These are phyloP conservation scores for Penicillium taxi DNA, from an alignment of 495 filamentous ascomycete species.

Conservation along the genomic window DNA sequence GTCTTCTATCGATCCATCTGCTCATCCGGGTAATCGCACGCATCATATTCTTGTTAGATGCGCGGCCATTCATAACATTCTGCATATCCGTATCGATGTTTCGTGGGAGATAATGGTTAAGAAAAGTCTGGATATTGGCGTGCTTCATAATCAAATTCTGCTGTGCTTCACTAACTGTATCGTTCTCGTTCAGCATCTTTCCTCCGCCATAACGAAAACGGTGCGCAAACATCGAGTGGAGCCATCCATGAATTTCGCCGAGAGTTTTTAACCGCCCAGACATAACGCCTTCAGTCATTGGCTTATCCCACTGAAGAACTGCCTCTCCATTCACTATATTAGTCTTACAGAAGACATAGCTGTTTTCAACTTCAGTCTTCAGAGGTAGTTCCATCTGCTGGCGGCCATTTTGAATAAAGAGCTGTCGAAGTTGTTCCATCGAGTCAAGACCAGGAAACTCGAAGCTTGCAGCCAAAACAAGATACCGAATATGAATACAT, in stretches of 20 bases:
- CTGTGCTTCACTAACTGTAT: conserved; percentile 28
- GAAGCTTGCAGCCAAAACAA: conserved; percentile 14
- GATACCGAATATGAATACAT: conserved; percentile 14
- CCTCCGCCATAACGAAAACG: conserved; percentile 16
- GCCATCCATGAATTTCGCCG: conserved; percentile 19
- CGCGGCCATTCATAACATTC: conserved; percentile 21
- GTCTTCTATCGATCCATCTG: conserved; percentile 28
- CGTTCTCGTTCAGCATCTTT: conserved; percentile 17
- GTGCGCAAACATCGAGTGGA: conserved; percentile 16
- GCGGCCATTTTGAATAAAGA: conserved; percentile 8
- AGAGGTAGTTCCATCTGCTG: conserved; percentile 12
- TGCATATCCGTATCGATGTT: conserved; percentile 27
- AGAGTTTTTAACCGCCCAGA: conserved; percentile 14
- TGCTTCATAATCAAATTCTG: conserved; percentile 35
- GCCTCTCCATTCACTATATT: conserved; percentile 2
- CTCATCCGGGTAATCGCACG: conserved; percentile 26
- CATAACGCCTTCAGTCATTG: conserved; percentile 11
- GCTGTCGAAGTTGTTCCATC: conserved; percentile 11
- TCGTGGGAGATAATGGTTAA: conserved; percentile 32
- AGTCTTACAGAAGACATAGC: conserved; percentile 11
- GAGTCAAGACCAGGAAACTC: conserved; percentile 5
- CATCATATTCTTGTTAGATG: conserved; percentile 23
- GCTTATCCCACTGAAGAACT: conserved; percentile 10
- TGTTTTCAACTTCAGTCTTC: conserved; percentile 9
- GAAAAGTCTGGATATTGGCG: conserved; percentile 20